Percentiles rank a stretch among this genome's conserved stretches.
phyloP scores from a whole-genome alignment of 768 basidiomycete genomes.

The Clathrus columnatus region DNA sequence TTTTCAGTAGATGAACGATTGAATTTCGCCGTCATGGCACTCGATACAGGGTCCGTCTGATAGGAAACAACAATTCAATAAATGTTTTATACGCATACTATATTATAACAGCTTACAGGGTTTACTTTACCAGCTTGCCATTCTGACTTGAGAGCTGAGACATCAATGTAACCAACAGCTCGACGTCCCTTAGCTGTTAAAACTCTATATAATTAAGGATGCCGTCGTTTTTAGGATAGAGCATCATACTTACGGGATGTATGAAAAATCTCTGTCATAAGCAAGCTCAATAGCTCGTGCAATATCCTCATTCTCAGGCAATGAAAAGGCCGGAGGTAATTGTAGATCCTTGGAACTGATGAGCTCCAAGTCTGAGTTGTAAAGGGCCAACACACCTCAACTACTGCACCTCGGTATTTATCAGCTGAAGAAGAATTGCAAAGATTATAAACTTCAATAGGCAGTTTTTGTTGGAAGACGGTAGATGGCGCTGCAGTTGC shows the following conservation, averaged over 20 bases:
- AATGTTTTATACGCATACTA: conserved; percentile 2
- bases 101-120: conserved; percentile 42
- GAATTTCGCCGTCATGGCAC: conserved; percentile 66
- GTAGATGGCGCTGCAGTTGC: not conserved
- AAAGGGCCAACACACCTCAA: conserved; percentile 52
- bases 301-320: conserved; percentile 64
- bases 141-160: conserved; percentile 60
- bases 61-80: not conserved
- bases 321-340: conserved; percentile 79
- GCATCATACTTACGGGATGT: conserved; percentile 61
- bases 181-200: conserved; percentile 55
- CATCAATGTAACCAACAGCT: conserved; percentile 81
- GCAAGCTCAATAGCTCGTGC: conserved; percentile 75
- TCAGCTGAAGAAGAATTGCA: conserved; percentile 13
- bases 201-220: conserved; percentile 39
- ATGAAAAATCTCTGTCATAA: conserved; percentile 90
- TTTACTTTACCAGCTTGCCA: conserved; percentile 70
- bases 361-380: not conserved
- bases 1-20: conserved; percentile 53
- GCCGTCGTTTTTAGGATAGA: not conserved
- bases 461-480: not conserved
- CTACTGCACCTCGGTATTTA: conserved; percentile 84
- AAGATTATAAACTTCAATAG: not conserved
- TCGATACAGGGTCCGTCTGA: conserved; percentile 61
- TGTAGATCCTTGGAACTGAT: conserved; percentile 52